Percentiles rank a stretch among this genome's conserved stretches.
Evolutionary conservation across 805 yeast genomes (phyloP).

Genomic region (Ogataea pini): DNA sequence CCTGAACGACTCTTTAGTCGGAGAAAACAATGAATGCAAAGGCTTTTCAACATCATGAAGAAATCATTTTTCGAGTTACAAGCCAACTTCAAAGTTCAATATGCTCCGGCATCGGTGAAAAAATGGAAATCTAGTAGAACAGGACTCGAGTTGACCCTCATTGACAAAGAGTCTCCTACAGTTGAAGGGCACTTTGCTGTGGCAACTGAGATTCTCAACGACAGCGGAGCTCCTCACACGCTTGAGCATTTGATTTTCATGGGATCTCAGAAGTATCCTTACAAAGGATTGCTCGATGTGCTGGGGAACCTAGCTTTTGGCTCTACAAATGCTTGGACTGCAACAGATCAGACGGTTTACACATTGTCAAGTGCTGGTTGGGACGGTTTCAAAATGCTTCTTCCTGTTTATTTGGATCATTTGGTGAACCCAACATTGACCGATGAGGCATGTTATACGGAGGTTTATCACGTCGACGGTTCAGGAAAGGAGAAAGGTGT

Average conservation of each 20-base stretch:
- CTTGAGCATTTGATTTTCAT: slow-evolving; percentile 90
- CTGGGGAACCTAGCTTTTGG: slow-evolving; percentile 84
- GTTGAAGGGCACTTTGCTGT: slow-evolving; percentile 95
- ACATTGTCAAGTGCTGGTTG: slow-evolving; percentile 92
- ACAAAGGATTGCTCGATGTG: slow-evolving; percentile 85
- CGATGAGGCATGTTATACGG: slow-evolving; percentile 89
- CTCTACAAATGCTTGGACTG: slow-evolving; percentile 95
- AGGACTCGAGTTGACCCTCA: slow-evolving; percentile 76
- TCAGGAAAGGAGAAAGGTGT: slow-evolving; percentile 92
- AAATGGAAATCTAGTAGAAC: slow-evolving; percentile 81
- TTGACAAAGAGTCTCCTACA: slow-evolving; percentile 80
- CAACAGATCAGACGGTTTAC: slow-evolving; percentile 92
- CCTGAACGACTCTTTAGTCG: no score
- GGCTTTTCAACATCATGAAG: slow-evolving; percentile 15
- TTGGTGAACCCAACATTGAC: slow-evolving; percentile 80
- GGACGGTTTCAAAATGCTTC: slow-evolving; percentile 82
- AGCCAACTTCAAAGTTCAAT: slow-evolving; percentile 63
- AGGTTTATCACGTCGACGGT: slow-evolving; percentile 93
- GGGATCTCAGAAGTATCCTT: slow-evolving; percentile 90
- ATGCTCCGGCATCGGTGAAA: slow-evolving; percentile 67
- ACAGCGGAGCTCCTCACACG: slow-evolving; percentile 94
- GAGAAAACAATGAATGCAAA: neutral
- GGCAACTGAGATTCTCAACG: slow-evolving; percentile 86
- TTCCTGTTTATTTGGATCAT: slow-evolving; percentile 92
- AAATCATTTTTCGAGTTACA: slow-evolving; percentile 41